phyloP scores from a whole-genome alignment of 108 stramenopile species.

The Nannochloropsis gaditana region DNA sequence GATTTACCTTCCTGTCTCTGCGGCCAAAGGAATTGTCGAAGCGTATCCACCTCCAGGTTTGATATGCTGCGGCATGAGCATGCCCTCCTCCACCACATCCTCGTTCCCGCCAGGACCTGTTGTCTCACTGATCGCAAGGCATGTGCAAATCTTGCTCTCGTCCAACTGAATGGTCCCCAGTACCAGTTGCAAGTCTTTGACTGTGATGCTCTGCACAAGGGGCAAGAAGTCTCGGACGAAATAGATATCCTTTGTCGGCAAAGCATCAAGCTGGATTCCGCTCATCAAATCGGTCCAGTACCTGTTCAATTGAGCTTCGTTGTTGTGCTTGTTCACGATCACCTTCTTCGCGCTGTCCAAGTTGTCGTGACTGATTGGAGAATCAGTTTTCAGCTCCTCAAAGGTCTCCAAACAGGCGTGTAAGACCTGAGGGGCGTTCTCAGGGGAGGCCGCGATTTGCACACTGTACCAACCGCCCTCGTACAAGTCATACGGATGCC shows the following conservation, averaged over 20 bases:
- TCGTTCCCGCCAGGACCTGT: background rate
- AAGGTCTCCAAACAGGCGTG: constrained; percentile 64
- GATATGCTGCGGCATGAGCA: constrained; percentile 16
- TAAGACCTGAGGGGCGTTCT: constrained; percentile 80
- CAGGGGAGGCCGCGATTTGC: constrained; percentile 88
- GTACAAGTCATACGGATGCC: constrained; percentile 77
- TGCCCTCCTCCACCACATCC: background rate
- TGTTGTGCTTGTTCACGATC: constrained; percentile 85
- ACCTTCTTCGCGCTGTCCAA: constrained; percentile 83
- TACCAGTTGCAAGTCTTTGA: constrained; percentile 72
- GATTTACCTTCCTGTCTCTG: background rate
- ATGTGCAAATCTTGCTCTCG: constrained; percentile 64
- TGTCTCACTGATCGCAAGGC: constrained; percentile 16
- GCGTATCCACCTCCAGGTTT: background rate
- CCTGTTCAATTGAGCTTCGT: constrained; percentile 69
- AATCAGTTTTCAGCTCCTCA: background rate
- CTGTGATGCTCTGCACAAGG: constrained; percentile 78
- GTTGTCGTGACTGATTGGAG: constrained; percentile 62
- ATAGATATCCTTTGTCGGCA: constrained; percentile 80
- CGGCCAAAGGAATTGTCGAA: constrained; percentile 7
- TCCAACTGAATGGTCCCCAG: constrained; percentile 68
- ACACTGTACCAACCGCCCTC: constrained; percentile 90
- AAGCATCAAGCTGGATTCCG: constrained; percentile 81
- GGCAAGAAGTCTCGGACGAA: constrained; percentile 78
- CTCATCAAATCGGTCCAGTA: constrained; percentile 89